Base-by-base conservation (phyloP, 2,329 filamentous ascomycete species). In the Cercospora citrullina region DNA sequence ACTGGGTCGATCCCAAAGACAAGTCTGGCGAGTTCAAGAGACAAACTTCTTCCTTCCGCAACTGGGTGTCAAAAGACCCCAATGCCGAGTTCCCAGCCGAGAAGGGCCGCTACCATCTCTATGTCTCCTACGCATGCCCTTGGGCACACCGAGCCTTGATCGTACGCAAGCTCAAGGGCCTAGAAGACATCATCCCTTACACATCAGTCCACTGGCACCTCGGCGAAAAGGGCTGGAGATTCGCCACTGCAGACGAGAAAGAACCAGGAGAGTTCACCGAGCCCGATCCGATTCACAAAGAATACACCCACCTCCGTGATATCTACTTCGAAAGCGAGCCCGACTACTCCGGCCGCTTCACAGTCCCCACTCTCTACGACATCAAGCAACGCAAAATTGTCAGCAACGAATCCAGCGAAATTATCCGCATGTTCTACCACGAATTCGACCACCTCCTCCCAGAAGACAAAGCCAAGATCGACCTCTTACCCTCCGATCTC, bases 131-230 rank as follows among this genome's bases (percentile, higher is more conserved):
- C 80, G 94, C 94, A 6, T 97, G 94, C 80, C 94, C 94, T 4
- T 97, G 94, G 94, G 94, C 94, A 5, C 92, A 93, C 77, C 90
- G 95, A 53, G 90, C 93, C 0, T 84, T 98, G 72, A 97, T 98
- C 73, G 91, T 91, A 2, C 87, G 94, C 67, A 90, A 93, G 79
- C 86, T 99, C 75, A 99, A 98, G 83, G 95, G 94, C 0, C 85
- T 99, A 0, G 91, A 98, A 75, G 90, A 96, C 66, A 86, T 95
- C 72, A 89, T 99, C 73, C 83, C 87, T 5, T 85, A 87, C 68
- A 95, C 92, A 0, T 88, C 87, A n/a, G 94, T 97, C 63, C 94
- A 97, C 81, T 98, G 94, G 94, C 90, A 97, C 75, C 88, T 98
- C 83, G 88, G 74, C 69, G 89, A 82, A 77, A 88, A 82, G 81